Conservation (phyloP, 2,329 filamentous ascomycete genomes). For the Alternaria consortialis region DNA sequence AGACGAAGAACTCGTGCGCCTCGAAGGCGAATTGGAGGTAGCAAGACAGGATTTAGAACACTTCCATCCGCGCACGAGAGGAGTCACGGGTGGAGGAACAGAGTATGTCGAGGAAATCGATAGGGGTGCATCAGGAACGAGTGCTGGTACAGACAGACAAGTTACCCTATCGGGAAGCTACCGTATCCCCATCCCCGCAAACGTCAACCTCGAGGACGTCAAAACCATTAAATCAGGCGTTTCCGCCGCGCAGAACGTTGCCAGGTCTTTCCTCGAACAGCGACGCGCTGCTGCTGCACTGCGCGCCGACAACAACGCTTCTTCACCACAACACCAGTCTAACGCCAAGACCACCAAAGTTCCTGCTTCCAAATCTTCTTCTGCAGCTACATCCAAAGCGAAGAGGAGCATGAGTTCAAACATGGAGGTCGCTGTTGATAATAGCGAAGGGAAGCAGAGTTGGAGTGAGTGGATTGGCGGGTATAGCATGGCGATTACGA, state of each 20-base stretch:
- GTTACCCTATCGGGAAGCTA: constrained; percentile 49
- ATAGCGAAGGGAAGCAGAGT: constrained; percentile 34
- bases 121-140: constrained; percentile 12
- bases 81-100: constrained; percentile 18
- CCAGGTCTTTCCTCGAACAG: constrained; percentile 44
- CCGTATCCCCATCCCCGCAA: constrained; percentile 48
- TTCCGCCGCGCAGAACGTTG: constrained; percentile 46
- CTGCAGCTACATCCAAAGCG: constrained; percentile 10
- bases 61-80: constrained; percentile 26
- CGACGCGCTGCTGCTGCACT: constrained; percentile 27
- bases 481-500: constrained; percentile 48
- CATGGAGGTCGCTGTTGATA: constrained; percentile 27
- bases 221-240: constrained; percentile 48
- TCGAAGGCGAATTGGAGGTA: constrained; percentile 46
- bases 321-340: not conserved
- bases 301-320: constrained; percentile 13
- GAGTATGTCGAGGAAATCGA: constrained; percentile 45
- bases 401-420: constrained; percentile 20
- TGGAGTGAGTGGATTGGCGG: constrained; percentile 52
- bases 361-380: not conserved
- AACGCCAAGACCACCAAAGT: constrained; percentile 7
- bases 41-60: constrained; percentile 43
- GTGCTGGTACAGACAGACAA: constrained; percentile 31
- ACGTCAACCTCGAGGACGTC: constrained; percentile 44
- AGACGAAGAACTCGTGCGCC: constrained; percentile 43